Evolutionary conservation across 2,329 filamentous ascomycete species (phyloP), one percentile per base, ranked within the genome.

Genomic region (Colletotrichum chrysophilum): DNA sequence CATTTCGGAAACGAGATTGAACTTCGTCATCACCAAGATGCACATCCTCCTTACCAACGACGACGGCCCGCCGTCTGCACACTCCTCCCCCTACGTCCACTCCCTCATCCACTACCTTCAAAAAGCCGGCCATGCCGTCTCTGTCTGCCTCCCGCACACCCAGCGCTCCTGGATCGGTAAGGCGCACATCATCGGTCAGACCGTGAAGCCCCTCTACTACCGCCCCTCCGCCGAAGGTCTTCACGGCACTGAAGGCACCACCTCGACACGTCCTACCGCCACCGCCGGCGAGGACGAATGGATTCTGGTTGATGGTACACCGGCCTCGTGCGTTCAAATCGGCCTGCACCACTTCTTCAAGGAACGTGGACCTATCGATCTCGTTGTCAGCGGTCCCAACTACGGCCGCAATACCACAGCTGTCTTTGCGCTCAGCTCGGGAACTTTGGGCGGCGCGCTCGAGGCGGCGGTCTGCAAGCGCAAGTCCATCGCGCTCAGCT

Each of bases 91-190:
- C 9, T 96, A 96, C 81, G 91, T 96, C 77, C 94, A 95, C 86
- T 93, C 91, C 77, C 90, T 96, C 74, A 90, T 96, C 58, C 88
- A 91, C 76, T 90, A 91, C 69, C 92, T 97, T 66, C 92, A 95
- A 83, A 85, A 88, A 72, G 92, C 93, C 36, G 96, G 96, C 9
- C 96, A 98, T 85, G 89, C 88, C n/a, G 95, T 98, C 76, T 98
- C 95, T 9, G 96, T 99, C 66, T 94, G 97, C 78, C 91, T 99
- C 16, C 97, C 97, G 3, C 92, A 98, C 84, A 93, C 93, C 8
- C 97, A 99, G 86, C 93, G 96, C 77, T 98, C 96, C 72, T 99
- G 97, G 97, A 98, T 99, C 81, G 96, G 96, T 80, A 99, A 99
- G 88, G 97, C 97, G 4, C 97, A 98, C 85, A 94, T 98, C 81